Percentiles rank a stretch among this genome's conserved stretches.
Conservation (phyloP, 2,329 filamentous ascomycete genomes). For the Cladophialophora bantiana region DNA sequence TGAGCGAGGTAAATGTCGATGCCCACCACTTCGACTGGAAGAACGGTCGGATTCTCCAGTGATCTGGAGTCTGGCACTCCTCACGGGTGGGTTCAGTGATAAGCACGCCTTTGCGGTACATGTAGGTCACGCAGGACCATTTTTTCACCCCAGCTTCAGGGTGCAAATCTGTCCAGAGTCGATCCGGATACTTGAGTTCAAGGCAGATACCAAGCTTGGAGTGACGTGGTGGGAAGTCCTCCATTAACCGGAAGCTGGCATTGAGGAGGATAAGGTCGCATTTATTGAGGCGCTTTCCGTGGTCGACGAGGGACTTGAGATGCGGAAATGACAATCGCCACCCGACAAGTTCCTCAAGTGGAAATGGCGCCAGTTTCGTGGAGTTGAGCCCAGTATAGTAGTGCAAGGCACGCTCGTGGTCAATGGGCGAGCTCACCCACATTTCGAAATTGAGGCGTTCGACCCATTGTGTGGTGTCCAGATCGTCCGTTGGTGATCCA, state of each 20-base stretch:
- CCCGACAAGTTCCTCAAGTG: constrained; percentile 49
- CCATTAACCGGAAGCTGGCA: constrained; percentile 52
- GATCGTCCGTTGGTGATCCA: background rate
- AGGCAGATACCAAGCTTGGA: constrained; percentile 53
- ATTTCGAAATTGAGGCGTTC: constrained; percentile 54
- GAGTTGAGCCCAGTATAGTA: constrained; percentile 53
- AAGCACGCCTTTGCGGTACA: constrained; percentile 50
- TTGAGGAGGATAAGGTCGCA: constrained; percentile 56
- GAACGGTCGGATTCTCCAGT: constrained; percentile 51
- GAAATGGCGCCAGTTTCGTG: constrained; percentile 48
- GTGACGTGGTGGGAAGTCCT: constrained; percentile 51
- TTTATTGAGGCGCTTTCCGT: constrained; percentile 45
- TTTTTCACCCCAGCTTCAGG: constrained; percentile 47
- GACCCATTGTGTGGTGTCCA: constrained; percentile 16
- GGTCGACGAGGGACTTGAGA: constrained; percentile 47
- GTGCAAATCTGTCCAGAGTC: constrained; percentile 40
- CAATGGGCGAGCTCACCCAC: constrained; percentile 52
- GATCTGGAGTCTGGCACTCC: constrained; percentile 35
- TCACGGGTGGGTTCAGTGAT: constrained; percentile 42
- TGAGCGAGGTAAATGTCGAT: constrained; percentile 51
- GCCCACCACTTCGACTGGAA: constrained; percentile 58
- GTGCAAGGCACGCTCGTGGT: constrained; percentile 52
- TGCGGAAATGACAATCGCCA: constrained; percentile 54
- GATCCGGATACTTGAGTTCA: constrained; percentile 51
- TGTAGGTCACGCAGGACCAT: constrained; percentile 53